Percentiles rank a stretch among this genome's conserved stretches.
Conservation (phyloP, 192 early-diverging fungal genomes). For the Glomus cerebriforme region DNA sequence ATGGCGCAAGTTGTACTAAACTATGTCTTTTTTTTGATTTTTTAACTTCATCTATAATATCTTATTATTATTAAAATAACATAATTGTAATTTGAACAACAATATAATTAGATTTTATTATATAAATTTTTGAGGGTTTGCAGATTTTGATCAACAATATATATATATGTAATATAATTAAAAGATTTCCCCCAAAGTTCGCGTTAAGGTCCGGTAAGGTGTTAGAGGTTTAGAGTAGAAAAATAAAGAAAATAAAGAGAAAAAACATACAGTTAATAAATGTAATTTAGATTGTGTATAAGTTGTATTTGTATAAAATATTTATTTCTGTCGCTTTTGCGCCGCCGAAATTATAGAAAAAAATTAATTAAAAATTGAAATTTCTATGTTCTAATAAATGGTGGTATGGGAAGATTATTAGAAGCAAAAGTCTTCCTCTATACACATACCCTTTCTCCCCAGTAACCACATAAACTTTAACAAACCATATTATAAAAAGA, state of each 20-base stretch:
- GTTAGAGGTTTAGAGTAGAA: neutral
- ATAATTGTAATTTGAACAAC: too few relatives aligned
- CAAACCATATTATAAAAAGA: neutral
- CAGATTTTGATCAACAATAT: too few relatives aligned
- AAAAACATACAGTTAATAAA: neutral
- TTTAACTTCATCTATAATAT: neutral
- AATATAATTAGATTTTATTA: too few relatives aligned
- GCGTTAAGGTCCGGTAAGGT: too few relatives aligned
- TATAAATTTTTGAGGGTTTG: too few relatives aligned
- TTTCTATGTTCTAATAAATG: too few relatives aligned
- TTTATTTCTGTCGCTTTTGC: too few relatives aligned
- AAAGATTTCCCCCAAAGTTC: neutral
- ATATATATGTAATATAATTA: too few relatives aligned
- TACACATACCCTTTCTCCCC: neutral
- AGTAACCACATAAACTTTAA: neutral
- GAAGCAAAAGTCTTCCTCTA: neutral
- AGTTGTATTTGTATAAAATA: too few relatives aligned
- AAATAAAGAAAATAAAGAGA: too few relatives aligned
- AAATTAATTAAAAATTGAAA: too few relatives aligned
- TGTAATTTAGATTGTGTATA: neutral
- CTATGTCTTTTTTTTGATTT: neutral
- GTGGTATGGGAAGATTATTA: neutral
- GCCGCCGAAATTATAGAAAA: too few relatives aligned
- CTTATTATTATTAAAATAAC: neutral
- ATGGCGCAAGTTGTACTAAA: neutral